Conservation (phyloP, 768 basidiomycete species). For the Amanita phalloides region DNA sequence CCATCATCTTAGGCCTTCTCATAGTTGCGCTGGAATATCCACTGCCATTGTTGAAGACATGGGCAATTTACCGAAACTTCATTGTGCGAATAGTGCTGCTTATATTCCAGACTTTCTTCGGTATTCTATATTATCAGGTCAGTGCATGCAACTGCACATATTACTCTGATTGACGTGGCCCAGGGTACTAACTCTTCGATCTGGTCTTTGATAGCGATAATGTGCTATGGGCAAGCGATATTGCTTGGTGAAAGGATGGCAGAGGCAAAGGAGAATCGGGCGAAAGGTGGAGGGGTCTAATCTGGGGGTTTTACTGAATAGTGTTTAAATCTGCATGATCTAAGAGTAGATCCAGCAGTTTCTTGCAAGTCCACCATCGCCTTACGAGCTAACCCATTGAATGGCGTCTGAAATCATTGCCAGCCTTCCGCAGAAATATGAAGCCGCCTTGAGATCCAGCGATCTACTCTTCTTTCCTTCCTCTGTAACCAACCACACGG, state of each 20-base stretch:
- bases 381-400: neutral
- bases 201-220: conserved; percentile 64
- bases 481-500: conserved; percentile 44
- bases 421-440: conserved; percentile 41
- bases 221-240: conserved; percentile 59
- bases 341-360: too few relatives aligned
- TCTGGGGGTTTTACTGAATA: neutral
- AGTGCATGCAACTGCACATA: conserved; percentile 8
- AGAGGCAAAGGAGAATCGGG: conserved; percentile 53
- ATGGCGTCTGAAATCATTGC: conserved; percentile 40
- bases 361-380: too few relatives aligned
- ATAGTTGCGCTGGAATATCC: conserved; percentile 69
- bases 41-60: conserved; percentile 41
- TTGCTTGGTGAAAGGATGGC: conserved; percentile 59
- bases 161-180: neutral
- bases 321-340: neutral
- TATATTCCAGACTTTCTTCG: conserved; percentile 49
- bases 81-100: conserved; percentile 52
- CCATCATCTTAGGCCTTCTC: conserved; percentile 47
- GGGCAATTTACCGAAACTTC: conserved; percentile 56
- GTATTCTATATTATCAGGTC: conserved; percentile 72
- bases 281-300: conserved; percentile 47
- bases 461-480: conserved; percentile 79
- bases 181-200: conserved; percentile 80
- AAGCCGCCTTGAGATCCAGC: conserved; percentile 47